Evolutionary conservation across 306 rosid species (phyloP), one percentile per base, ranked within the genome.

Genomic region (Gynostemma pentaphyllum): DNA sequence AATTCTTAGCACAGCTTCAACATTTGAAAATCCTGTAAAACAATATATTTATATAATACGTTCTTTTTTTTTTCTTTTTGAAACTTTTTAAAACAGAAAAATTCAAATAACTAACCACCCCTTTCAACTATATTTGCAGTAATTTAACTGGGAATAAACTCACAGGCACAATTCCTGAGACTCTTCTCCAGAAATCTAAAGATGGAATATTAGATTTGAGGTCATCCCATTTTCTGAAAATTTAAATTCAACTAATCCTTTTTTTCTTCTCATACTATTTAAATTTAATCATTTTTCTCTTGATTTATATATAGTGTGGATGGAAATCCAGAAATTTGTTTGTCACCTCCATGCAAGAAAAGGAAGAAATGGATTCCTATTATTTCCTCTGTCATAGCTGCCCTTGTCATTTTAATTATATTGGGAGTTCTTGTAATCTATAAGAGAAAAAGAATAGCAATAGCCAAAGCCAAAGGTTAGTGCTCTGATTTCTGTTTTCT

Each of bases 11-110:
- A 26, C 12, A 45, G 16, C 40, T 80, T 10, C 26, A 53, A 7
- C 45, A 47, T 4, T 64, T 83, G 27, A 71, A 48, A 9, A 1
- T 28, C 19, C 69, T 83, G 82, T 83, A 73, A 72, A 59, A 59
- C 6, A 5, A 32, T 29, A 7, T 13, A 29, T 29, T 23, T 54
- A 22, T 18, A 18, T n/a, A n/a, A n/a, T n/a, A n/a, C n/a, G n/a
- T n/a, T n/a, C n/a, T n/a, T n/a, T n/a, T n/a, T n/a, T n/a, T n/a
- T n/a, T n/a, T n/a, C n/a, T n/a, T n/a, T n/a, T n/a, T n/a, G n/a
- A n/a, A n/a, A n/a, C n/a, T n/a, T n/a, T n/a, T n/a, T n/a, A n/a
- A n/a, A n/a, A n/a, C n/a, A n/a, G n/a, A n/a, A n/a, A n/a, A n/a
- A n/a, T n/a, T n/a, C n/a, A n/a, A n/a, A n/a, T n/a, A n/a, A n/a